Percentiles rank a stretch among this genome's conserved stretches.
Conservation (phyloP, 2,329 filamentous ascomycete genomes). For the Ophiocordyceps camponoti-leonardi region DNA sequence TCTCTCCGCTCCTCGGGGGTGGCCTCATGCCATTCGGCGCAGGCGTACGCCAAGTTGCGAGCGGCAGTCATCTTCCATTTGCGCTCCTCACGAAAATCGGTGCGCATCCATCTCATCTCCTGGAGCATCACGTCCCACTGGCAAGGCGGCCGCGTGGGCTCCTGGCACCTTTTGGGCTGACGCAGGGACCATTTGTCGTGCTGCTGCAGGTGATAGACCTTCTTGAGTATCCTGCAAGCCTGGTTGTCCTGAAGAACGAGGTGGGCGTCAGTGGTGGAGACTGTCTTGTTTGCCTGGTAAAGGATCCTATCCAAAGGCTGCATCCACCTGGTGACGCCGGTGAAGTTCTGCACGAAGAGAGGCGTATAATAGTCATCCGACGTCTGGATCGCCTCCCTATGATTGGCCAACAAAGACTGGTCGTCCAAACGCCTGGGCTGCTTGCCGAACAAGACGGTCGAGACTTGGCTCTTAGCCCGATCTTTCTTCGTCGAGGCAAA, state of each 20-base stretch:
- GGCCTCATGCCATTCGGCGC: slow-evolving; percentile 63
- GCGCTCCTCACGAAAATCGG: slow-evolving; percentile 82
- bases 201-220: slow-evolving; percentile 82
- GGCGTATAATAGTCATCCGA: slow-evolving; percentile 49
- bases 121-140: slow-evolving; percentile 79
- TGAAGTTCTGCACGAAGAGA: slow-evolving; percentile 40
- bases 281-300: slow-evolving; percentile 70
- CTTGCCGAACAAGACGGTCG: slow-evolving; percentile 65
- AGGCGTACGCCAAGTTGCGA: slow-evolving; percentile 63
- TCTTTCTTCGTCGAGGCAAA: slow-evolving; percentile 28
- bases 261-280: slow-evolving; percentile 72
- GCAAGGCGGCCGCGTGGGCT: slow-evolving; percentile 58
- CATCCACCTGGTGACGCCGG: slow-evolving; percentile 38
- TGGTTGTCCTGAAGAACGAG: slow-evolving; percentile 73
- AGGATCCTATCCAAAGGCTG: slow-evolving; percentile 55
- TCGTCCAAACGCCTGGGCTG: slow-evolving; percentile 33
- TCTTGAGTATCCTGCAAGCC: slow-evolving; percentile 68
- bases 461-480: slow-evolving; percentile 47
- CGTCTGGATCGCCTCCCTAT: slow-evolving; percentile 24
- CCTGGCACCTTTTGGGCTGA: slow-evolving; percentile 69
- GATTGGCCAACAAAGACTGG: slow-evolving; percentile 22
- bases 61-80: slow-evolving; percentile 84
- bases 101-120: slow-evolving; percentile 97
- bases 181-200: slow-evolving; percentile 84
- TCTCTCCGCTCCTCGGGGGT: slow-evolving; percentile 42